Evolutionary conservation across 805 yeast species (phyloP).

Genomic region (Nakazawaea ernobii): DNA sequence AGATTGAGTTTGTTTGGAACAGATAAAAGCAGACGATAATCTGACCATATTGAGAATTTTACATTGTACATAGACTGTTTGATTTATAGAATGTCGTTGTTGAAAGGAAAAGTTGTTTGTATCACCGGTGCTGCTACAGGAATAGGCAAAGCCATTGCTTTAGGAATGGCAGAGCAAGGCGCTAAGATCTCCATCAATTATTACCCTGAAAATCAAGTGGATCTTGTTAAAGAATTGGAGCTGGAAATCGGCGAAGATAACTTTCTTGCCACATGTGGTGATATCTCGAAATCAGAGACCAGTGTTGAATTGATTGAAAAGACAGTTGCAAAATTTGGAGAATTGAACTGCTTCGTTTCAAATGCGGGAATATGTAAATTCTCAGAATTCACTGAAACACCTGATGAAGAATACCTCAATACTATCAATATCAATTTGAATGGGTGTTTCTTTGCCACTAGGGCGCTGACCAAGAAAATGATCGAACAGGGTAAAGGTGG

Average conservation of each 20-base stretch:
- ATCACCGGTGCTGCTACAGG: conserved; percentile 44
- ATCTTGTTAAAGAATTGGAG: conserved; percentile 18
- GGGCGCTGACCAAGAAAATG: conserved; percentile 42
- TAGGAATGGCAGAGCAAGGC: conserved; percentile 28
- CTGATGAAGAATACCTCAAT: conserved; percentile 28
- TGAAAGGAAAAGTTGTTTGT: conserved; percentile 30
- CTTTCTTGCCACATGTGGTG: conserved; percentile 36
- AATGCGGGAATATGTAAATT: conserved; percentile 43
- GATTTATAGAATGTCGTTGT: conserved; percentile 10
- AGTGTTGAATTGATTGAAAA: conserved; percentile 23
- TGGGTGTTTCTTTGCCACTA: conserved; percentile 39
- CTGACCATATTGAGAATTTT: too few relatives aligned
- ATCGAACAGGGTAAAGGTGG: conserved; percentile 40
- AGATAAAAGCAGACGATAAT: too few relatives aligned
- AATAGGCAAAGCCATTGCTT: conserved; percentile 38
- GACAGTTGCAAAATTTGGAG: conserved; percentile 32
- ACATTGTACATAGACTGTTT: too few relatives aligned
- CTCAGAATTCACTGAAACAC: conserved; percentile 33
- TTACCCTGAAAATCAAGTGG: conserved; percentile 17
- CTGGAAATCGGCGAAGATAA: conserved; percentile 21
- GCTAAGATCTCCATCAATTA: conserved; percentile 27
- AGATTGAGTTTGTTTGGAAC: too few relatives aligned
- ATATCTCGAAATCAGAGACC: conserved; percentile 34
- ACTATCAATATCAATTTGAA: conserved; percentile 35
- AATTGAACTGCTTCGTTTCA: conserved; percentile 34